These are phyloP conservation scores for Beauveria sp. DNA, from an alignment of 2,329 filamentous ascomycete species.

Conservation along the genomic window DNA sequence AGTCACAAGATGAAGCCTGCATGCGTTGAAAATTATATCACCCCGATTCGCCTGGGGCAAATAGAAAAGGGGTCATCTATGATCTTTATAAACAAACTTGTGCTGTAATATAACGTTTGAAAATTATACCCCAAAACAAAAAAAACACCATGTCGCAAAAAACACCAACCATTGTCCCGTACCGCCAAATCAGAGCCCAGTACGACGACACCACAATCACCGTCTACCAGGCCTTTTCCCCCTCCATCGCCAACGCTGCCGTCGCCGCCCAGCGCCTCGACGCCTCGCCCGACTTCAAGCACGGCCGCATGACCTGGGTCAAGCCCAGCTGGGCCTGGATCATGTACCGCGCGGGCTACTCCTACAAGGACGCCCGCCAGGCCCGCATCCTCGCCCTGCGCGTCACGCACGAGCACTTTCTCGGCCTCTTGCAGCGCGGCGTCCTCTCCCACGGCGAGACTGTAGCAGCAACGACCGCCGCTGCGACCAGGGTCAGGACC, in stretches of 20 bases:
- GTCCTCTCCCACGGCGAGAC: constrained; percentile 20
- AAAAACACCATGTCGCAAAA: background rate
- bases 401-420: constrained; percentile 43
- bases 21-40: background rate
- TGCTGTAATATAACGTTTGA: too few species aligned
- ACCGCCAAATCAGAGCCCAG: constrained; percentile 44
- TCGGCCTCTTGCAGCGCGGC: constrained; percentile 34
- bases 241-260: constrained; percentile 44
- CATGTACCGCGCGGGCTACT: constrained; percentile 56
- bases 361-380: constrained; percentile 47
- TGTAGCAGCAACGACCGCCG: too few species aligned
- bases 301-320: constrained; percentile 56
- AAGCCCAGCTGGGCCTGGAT: constrained; percentile 59
- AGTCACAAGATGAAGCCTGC: background rate
- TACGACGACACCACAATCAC: constrained; percentile 46
- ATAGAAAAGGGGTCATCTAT: too few species aligned
- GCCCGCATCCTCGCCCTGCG: constrained; percentile 48
- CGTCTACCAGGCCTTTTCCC: constrained; percentile 54
- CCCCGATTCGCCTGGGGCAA: background rate
- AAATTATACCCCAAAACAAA: background rate
- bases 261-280: constrained; percentile 42
- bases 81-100: too few species aligned
- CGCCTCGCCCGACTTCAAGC: constrained; percentile 43
- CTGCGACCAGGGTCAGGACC: constrained; percentile 16
- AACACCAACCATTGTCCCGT: constrained; percentile 18